Evolutionary conservation across 2,329 filamentous ascomycete genomes (phyloP), one percentile per base, ranked within the genome.

Genomic region (Calcarisporium arbuscula): DNA sequence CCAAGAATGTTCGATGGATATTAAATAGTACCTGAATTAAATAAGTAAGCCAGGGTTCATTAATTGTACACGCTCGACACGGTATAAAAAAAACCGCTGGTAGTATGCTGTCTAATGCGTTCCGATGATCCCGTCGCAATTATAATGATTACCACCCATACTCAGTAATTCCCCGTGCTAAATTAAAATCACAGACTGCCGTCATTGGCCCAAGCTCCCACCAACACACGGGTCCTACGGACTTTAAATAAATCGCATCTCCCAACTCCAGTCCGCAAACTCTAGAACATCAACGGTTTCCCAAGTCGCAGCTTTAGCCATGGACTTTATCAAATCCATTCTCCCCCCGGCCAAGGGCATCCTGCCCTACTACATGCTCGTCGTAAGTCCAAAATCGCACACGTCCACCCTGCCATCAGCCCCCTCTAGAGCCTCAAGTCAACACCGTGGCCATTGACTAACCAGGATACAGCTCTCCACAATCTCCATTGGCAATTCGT

Each of bases 391-490:
- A n/a, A 49, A 14, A 8, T 26, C 17, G 15, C 19, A 8, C 26
- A 26, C 31, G 14, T 21, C 30, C 21, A 27, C 26, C 39, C 35
- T 32, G 29, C 21, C 39, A 38, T 36, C 28, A 19, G 19, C 26
- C n/a, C 16, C 5, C 9, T 8, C 8, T 19, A 34, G 23, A 5
- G 16, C 19, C 12, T 16, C 20, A 22, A 10, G 12, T 14, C 26
- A 19, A 38, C 14, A 14, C 4, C 10, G 20, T 15, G 19, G 20
- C 11, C 6, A 10, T 14, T 19, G n/a, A n/a, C n/a, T n/a, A n/a
- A n/a, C n/a, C n/a, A n/a, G n/a, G n/a, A n/a, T n/a, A 26, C 45
- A 95, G 90, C 74, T 94, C 54, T 87, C 87, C 37, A 54, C 88
- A 37, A 74, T 94, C 38, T 87, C 90, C 19, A 70, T 92, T 39